These are phyloP conservation scores for Phanerochaete carnosa DNA, from an alignment of 768 basidiomycete species.

Conservation along the genomic window DNA sequence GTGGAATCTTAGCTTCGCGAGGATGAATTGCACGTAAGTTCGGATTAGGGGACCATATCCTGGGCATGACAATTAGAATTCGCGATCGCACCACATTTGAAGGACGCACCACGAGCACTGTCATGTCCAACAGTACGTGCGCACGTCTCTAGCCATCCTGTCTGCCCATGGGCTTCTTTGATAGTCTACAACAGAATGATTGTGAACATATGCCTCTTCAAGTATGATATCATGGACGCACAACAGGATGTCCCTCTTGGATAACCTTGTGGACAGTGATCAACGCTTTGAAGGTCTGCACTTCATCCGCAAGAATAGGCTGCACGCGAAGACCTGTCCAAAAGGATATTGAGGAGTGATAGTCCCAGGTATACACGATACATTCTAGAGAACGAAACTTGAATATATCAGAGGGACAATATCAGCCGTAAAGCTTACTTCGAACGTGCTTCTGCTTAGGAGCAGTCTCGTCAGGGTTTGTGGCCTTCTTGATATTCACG, in stretches of 20 bases:
- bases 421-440: conserved; percentile 54
- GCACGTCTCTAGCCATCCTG: conserved; percentile 97
- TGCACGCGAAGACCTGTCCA: conserved; percentile 98
- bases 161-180: conserved; percentile 96
- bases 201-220: neutral
- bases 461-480: conserved; percentile 89
- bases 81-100: neutral
- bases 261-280: conserved; percentile 97
- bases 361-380: conserved; percentile 99
- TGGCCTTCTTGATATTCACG: conserved; percentile 98
- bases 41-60: conserved; percentile 92
- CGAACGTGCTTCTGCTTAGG: conserved; percentile 99
- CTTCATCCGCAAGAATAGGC: conserved; percentile 94
- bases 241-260: conserved; percentile 95
- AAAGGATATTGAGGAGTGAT: conserved; percentile 95
- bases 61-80: conserved; percentile 26
- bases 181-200: conserved; percentile 60
- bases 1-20: conserved; percentile 95
- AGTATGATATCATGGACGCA: conserved; percentile 35
- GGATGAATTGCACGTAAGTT: conserved; percentile 93
- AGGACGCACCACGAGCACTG: conserved; percentile 62
- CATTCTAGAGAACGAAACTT: conserved; percentile 62
- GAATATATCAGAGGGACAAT: neutral
- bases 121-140: conserved; percentile 83
- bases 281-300: conserved; percentile 97